A percentile compares a stretch with the other conserved stretches of the same genome.
Evolutionary conservation across 2,329 filamentous ascomycete genomes (phyloP).

Genomic region (Penicillium sp.): DNA sequence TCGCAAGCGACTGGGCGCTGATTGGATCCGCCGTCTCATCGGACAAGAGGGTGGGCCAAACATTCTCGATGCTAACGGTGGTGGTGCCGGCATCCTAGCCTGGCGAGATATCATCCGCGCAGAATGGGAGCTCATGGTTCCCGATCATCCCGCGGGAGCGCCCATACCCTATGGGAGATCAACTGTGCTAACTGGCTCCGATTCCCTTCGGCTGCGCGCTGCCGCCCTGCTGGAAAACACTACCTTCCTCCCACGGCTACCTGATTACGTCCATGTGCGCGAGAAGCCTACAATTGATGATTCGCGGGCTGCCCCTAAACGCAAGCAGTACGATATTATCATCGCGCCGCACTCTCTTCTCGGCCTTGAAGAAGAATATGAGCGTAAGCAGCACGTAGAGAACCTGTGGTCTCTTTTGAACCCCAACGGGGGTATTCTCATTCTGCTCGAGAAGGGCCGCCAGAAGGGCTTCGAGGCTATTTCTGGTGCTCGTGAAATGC

Average conservation of each 20-base stretch:
- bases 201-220: conserved; percentile 63
- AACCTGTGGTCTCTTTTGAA: conserved; percentile 84
- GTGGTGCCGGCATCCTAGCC: conserved; percentile 53
- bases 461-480: conserved; percentile 87
- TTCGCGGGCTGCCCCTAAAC: conserved; percentile 44
- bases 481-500: conserved; percentile 68
- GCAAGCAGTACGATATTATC: conserved; percentile 81
- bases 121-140: conserved; percentile 65
- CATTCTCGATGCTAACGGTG: conserved; percentile 55
- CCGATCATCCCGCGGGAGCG: conserved; percentile 34
- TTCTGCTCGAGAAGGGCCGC: conserved; percentile 83
- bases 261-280: conserved; percentile 65
- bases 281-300: conserved; percentile 53
- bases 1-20: conserved; percentile 50
- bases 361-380: conserved; percentile 63
- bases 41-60: conserved; percentile 49
- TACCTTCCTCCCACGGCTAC: conserved; percentile 82
- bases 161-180: conserved; percentile 54
- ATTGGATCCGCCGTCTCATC: conserved; percentile 51
- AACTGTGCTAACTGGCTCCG: conserved; percentile 70
- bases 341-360: conserved; percentile 79
- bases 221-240: conserved; percentile 76
- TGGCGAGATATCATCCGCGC: conserved; percentile 65
- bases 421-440: conserved; percentile 72
- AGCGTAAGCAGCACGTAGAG: conserved; percentile 69